phyloP scores from a whole-genome alignment of 805 yeast genomes.

The Candida ficus region DNA sequence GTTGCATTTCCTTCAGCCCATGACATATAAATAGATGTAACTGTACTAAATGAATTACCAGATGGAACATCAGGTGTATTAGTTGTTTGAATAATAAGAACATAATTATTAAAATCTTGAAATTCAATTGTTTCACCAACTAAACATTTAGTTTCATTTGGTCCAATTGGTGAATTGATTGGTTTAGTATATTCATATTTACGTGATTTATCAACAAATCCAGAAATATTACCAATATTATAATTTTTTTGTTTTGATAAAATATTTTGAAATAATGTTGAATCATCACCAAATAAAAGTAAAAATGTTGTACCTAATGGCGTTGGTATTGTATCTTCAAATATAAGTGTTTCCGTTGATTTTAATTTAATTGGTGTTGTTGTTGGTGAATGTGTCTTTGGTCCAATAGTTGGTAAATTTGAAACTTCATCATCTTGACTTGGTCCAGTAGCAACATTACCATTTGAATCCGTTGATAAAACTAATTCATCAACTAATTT shows the following conservation, averaged over 20 bases:
- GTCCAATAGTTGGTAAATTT: conserved; percentile 29
- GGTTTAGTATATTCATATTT: conserved; percentile 68
- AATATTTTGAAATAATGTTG: conserved; percentile 40
- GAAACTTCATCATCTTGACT: conserved; percentile 4
- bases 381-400: conserved; percentile 42
- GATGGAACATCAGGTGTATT: conserved; percentile 93
- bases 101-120: conserved; percentile 48
- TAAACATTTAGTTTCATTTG: conserved; percentile 76
- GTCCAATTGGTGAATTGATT: conserved; percentile 79
- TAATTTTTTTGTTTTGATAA: conserved; percentile 57
- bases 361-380: conserved; percentile 33
- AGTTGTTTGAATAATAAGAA: conserved; percentile 57
- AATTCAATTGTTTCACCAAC: conserved; percentile 55
- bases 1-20: conserved; percentile 62
- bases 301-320: conserved; percentile 62
- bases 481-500: conserved; percentile 38
- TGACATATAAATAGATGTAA: conserved; percentile 51
- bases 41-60: conserved; percentile 62
- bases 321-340: conserved; percentile 45
- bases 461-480: conserved; percentile 11
- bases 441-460: conserved; percentile 14
- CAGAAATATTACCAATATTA: conserved; percentile 44
- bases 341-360: conserved; percentile 46
- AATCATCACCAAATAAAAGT: conserved; percentile 58
- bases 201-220: conserved; percentile 37